Percentiles rank a stretch among this genome's conserved stretches.
Evolutionary conservation across 257 asterid genomes (phyloP).

Genomic region (Plantago major): DNA sequence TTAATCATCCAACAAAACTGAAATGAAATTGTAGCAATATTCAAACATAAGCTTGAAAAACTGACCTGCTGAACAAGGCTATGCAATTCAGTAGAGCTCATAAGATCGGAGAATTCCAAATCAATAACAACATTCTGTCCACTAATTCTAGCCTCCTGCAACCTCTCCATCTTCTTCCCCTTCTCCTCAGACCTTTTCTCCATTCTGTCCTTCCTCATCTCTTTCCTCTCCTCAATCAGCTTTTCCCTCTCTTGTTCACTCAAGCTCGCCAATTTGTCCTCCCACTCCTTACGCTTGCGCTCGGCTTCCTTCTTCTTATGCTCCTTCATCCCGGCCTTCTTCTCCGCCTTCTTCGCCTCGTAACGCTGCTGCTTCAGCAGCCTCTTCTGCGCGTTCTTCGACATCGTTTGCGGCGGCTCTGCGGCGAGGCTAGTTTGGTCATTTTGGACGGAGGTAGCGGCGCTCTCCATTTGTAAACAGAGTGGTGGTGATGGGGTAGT

Average conservation of each 20-base stretch:
- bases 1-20: too few relatives aligned
- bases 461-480: slow-evolving; percentile 18
- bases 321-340: slow-evolving; percentile 65
- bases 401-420: slow-evolving; percentile 33
- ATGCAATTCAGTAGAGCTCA: slow-evolving; percentile 58
- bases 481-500: slow-evolving; percentile 11
- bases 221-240: slow-evolving; percentile 51
- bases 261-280: slow-evolving; percentile 49
- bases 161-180: slow-evolving; percentile 60
- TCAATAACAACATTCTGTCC: slow-evolving; percentile 85
- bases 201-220: slow-evolving; percentile 61
- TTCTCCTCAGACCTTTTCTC: slow-evolving; percentile 54
- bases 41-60: not conserved
- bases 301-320: slow-evolving; percentile 68
- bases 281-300: slow-evolving; percentile 82
- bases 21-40: too few relatives aligned
- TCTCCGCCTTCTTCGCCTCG: slow-evolving; percentile 82
- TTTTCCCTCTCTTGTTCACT: slow-evolving; percentile 62
- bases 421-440: slow-evolving; percentile 28
- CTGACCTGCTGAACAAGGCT: slow-evolving; percentile 97
- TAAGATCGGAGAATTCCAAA: slow-evolving; percentile 76
- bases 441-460: slow-evolving; percentile 16
- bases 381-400: slow-evolving; percentile 76
- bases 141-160: slow-evolving; percentile 41
- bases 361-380: slow-evolving; percentile 69